Evolutionary conservation across 768 basidiomycete genomes (phyloP).

Genomic region (Calocera cornea): DNA sequence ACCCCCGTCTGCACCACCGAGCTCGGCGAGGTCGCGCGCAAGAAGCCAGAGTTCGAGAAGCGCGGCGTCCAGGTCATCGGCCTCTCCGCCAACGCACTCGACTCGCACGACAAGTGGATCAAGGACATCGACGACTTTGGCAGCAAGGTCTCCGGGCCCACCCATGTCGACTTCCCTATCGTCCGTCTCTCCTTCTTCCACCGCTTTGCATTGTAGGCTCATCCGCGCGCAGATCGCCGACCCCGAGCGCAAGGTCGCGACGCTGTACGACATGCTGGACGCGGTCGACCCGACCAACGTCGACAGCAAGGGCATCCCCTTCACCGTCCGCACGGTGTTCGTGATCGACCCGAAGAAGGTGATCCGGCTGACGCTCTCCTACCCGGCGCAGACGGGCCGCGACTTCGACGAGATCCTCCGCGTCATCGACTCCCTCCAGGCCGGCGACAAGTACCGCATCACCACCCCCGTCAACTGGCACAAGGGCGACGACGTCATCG

Average conservation of each 20-base stretch:
- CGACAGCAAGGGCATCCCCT: conserved; percentile 76
- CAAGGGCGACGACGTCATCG: conserved; percentile 85
- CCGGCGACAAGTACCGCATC: conserved; percentile 54
- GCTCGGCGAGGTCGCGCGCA: conserved; percentile 87
- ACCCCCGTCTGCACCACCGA: conserved; percentile 96
- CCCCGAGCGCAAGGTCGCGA: conserved; percentile 65
- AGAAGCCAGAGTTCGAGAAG: conserved; percentile 66
- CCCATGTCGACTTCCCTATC: conserved; percentile 82
- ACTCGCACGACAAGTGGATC: conserved; percentile 79
- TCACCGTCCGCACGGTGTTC: conserved; percentile 97
- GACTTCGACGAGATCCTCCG: conserved; percentile 71
- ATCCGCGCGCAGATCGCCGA: conserved; percentile 67
- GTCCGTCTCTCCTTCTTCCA: conserved; percentile 32
- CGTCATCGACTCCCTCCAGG: conserved; percentile 83
- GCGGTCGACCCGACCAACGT: conserved; percentile 85
- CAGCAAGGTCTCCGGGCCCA: conserved; percentile 47
- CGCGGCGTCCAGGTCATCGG: conserved; percentile 90
- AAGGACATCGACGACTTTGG: conserved; percentile 74
- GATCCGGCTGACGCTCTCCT: conserved; percentile 78
- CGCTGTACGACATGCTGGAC: conserved; percentile 90
- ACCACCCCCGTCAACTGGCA: conserved; percentile 95
- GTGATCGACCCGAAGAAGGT: conserved; percentile 93
- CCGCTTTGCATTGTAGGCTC: background rate
- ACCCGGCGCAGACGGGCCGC: conserved; percentile 91
- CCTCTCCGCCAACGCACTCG: conserved; percentile 78